Base-by-base conservation (phyloP, 2,329 filamentous ascomycete genomes). In the Diaporthe capsici region DNA sequence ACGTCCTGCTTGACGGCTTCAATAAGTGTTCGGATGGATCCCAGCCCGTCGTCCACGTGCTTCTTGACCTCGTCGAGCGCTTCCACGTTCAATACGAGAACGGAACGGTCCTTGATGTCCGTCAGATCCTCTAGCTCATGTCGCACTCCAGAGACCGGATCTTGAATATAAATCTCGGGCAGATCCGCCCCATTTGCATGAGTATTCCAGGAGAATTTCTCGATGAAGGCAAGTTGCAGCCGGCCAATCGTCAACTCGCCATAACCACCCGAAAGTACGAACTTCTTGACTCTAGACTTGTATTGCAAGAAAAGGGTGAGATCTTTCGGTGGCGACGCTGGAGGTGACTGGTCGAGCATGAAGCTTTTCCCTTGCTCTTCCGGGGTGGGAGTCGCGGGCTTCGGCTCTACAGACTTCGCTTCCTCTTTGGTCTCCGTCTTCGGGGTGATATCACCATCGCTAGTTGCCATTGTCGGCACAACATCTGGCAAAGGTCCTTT, bases 131-230 rank as follows among this genome's bases (percentile, higher is more conserved):
- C 97, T 34, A 99, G 87, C 85, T 99, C 97, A 83, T 99, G 96
- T 22, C 97, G 93, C n/a, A 99, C 94, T 0, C 97, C 97, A 12
- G 97, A 98, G 3, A 98, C 90, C 0, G 96, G 94, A 82, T 99
- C 97, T 83, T 99, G 97, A 22, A 99, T 97, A 83, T 99, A 98
- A 22, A 99, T 98, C 80, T 99, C 97, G 0, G 97, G 97, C 61
- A 99, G 86, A 82, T 99, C 97, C 20, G 92, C 91, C 10, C 97
- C 97, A 80, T 98, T 97, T 76, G 95, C 94, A 80, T 98, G 96
- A 0, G 96, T 98, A 80, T 98, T 98, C 96, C 97, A 99, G 0
- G 96, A 97, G 82, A 99, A 99, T 83, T 98, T 99, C 80, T 99
- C 97, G 80, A 99, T 99, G 80, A 99, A 99, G 0, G 97, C 96